Percentiles rank a stretch among this genome's conserved stretches.
These are phyloP conservation scores for Aspergillus ostianus DNA, from an alignment of 495 filamentous ascomycete species.

Conservation along the genomic window DNA sequence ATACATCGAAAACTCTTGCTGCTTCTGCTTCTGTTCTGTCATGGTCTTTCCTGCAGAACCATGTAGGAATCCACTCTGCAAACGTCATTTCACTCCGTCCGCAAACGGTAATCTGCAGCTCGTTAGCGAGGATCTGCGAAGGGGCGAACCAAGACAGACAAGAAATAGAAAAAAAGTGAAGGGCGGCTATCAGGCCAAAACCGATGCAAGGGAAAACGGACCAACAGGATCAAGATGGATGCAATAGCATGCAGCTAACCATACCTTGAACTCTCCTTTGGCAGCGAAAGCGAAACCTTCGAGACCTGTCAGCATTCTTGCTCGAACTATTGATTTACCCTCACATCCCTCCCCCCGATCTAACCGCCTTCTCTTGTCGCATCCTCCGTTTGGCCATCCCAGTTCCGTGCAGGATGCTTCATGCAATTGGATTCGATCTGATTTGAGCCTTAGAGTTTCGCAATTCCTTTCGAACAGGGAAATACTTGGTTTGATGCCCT, in stretches of 20 bases:
- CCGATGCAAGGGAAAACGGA: not conserved
- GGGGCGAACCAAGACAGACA: not conserved
- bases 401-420: constrained; percentile 3
- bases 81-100: not conserved
- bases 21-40: not conserved
- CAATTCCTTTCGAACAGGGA: not conserved
- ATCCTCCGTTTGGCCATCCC: constrained; percentile 6
- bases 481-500: not conserved
- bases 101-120: not conserved
- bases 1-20: not conserved
- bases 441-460: not conserved
- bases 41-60: not conserved
- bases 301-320: constrained; percentile 22
- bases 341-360: constrained; percentile 16
- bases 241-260: not conserved
- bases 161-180: not conserved
- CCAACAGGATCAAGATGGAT: not conserved
- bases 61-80: not conserved
- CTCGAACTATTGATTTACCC: constrained; percentile 18
- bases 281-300: constrained; percentile 7
- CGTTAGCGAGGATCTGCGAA: not conserved
- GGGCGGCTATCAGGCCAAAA: not conserved
- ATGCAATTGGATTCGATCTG: not conserved
- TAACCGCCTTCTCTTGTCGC: constrained; percentile 5
- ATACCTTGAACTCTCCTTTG: not conserved